These are phyloP conservation scores for Phialophora chinensis DNA, from an alignment of 2,329 filamentous ascomycete genomes.

Conservation along the genomic window DNA sequence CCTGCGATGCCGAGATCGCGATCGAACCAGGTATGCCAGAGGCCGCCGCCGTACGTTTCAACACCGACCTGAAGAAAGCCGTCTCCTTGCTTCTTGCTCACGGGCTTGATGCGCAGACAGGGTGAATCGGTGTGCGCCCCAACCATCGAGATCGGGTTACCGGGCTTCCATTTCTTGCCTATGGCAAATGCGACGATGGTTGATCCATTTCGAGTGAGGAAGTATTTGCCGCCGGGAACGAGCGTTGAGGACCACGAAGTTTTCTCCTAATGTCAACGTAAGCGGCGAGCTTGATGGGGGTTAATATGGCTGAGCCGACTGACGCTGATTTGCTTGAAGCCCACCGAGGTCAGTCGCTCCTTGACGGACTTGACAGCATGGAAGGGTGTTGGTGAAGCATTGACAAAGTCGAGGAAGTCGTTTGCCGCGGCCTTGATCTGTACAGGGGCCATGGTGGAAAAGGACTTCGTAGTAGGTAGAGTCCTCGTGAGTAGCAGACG, in stretches of 20 bases:
- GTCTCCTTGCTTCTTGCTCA: constrained; percentile 83
- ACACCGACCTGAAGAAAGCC: constrained; percentile 95
- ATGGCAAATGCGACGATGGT: constrained; percentile 93
- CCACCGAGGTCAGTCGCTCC: constrained; percentile 76
- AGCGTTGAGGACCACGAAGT: constrained; percentile 84
- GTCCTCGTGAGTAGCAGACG: constrained; percentile 15
- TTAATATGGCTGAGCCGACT: constrained; percentile 8
- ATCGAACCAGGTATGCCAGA: constrained; percentile 99
- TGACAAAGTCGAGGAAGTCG: constrained; percentile 92
- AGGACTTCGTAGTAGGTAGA: constrained; percentile 16
- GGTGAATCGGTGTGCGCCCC: constrained; percentile 97
- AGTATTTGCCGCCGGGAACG: constrained; percentile 90
- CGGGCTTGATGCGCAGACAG: constrained; percentile 88
- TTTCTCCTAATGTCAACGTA: constrained; percentile 64
- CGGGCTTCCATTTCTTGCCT: constrained; percentile 86
- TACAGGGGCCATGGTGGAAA: constrained; percentile 41
- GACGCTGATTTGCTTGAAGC: constrained; percentile 82
- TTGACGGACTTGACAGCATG: constrained; percentile 86
- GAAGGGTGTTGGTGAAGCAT: constrained; percentile 92
- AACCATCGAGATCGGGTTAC: constrained; percentile 89
- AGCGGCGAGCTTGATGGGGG: background rate
- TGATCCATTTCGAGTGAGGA: constrained; percentile 89
- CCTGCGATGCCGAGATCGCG: constrained; percentile 90
- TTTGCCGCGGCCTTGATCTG: constrained; percentile 60
- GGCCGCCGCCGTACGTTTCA: constrained; percentile 93